These are phyloP conservation scores for Aspergillus sp. DNA, from an alignment of 2,329 filamentous ascomycete genomes.

Conservation along the genomic window DNA sequence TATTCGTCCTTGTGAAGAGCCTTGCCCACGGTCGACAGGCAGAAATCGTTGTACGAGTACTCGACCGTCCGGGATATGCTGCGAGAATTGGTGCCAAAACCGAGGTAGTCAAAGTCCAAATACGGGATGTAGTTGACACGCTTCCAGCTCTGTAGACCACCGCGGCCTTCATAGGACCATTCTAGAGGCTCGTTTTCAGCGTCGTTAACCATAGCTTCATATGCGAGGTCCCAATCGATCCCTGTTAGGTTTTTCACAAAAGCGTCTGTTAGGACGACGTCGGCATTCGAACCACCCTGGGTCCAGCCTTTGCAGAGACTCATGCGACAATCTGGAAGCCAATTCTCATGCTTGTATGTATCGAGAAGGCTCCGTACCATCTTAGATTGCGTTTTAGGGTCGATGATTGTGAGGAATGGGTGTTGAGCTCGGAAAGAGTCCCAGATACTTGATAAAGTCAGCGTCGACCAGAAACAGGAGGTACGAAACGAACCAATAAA, in stretches of 20 bases:
- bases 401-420: constrained; percentile 66
- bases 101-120: constrained; percentile 65
- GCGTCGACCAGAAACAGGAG: background rate
- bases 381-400: constrained; percentile 60
- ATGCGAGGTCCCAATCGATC: constrained; percentile 68
- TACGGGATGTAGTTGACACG: constrained; percentile 67
- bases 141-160: constrained; percentile 71
- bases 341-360: constrained; percentile 67
- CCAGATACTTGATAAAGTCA: constrained; percentile 53
- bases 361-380: constrained; percentile 71
- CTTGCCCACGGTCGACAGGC: constrained; percentile 61
- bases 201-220: constrained; percentile 68
- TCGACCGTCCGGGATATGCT: constrained; percentile 71
- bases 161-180: constrained; percentile 69
- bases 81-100: constrained; percentile 68
- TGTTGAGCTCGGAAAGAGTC: constrained; percentile 68
- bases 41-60: constrained; percentile 74
- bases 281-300: constrained; percentile 72
- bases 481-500: constrained; percentile 58
- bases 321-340: constrained; percentile 74
- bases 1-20: constrained; percentile 57
- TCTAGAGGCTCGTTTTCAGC: constrained; percentile 68
- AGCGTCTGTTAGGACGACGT: constrained; percentile 67
- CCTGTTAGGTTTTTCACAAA: constrained; percentile 65
- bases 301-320: constrained; percentile 69